Evolutionary conservation across 2,329 filamentous ascomycete genomes (phyloP), one percentile per base, ranked within the genome.

Genomic region (Pseudopyricularia javanii): DNA sequence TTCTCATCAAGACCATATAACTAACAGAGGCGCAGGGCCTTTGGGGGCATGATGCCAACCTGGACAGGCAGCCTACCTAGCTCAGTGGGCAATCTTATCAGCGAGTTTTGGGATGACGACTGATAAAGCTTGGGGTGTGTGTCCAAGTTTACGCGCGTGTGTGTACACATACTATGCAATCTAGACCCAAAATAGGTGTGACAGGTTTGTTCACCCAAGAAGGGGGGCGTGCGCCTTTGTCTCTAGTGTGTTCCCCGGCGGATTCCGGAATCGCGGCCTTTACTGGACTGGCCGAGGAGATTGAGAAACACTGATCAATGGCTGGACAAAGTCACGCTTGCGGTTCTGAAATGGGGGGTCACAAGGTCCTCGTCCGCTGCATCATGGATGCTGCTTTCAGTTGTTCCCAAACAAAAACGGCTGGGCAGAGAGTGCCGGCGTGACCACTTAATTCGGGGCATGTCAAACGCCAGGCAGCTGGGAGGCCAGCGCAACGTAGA

Each of bases 71-170:
- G 9, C 28, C 28, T 30, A 5, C 28, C 28, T 30, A 30, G 28
- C 28, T 30, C 28, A 30, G n/a, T 30, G 28, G 28, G 28, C 28
- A 45, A 24, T 45, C 40, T 45, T 45, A 45, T 45, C 40, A 45
- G 52, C 37, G 53, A 47, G 53, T 55, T 56, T 54, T 56, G 56
- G 51, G 50, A 54, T 53, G 56, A 50, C 50, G 51, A 48, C 45
- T 54, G 56, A 58, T 56, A 58, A 55, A 58, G 55, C 56, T 58
- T 22, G 37, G 50, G 54, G 56, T 35, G 56, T 55, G 56, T 54
- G 7, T 52, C 48, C 51, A 26, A 47, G 20, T 37, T 37, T 45
- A 45, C 40, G 40, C 40, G 40, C 40, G 20, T 26, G 40, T 45
- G 40, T 45, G 40, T 45, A 30, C 9, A 30, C 4, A 30, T 5